Percentiles rank a stretch among this genome's conserved stretches.
These are phyloP conservation scores for Colletotrichum siamense DNA, from an alignment of 2,329 filamentous ascomycete species.

Conservation along the genomic window DNA sequence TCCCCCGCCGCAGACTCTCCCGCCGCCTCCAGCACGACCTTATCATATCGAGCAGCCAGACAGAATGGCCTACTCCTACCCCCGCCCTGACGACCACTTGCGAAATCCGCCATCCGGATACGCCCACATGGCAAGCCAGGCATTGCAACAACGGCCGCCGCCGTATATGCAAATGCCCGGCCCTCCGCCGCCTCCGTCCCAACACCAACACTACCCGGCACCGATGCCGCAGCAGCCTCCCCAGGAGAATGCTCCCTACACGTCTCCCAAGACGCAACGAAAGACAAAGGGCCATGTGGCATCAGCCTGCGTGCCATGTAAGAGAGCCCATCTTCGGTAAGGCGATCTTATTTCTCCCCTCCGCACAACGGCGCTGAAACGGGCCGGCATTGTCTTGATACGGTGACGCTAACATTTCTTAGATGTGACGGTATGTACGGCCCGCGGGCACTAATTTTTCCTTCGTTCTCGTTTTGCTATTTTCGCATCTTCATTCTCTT, in stretches of 20 bases:
- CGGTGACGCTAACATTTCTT: conserved; percentile 15
- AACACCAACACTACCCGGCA: conserved; percentile 34
- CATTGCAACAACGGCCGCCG: conserved; percentile 21
- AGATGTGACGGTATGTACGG: conserved; percentile 69
- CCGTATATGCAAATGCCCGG: conserved; percentile 29
- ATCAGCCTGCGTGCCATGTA: conserved; percentile 85
- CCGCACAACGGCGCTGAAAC: neutral
- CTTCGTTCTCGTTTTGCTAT: conserved; percentile 1
- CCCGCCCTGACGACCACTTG: conserved; percentile 41
- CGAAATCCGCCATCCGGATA: conserved; percentile 32
- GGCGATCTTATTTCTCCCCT: conserved; percentile 23
- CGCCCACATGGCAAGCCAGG: conserved; percentile 17
- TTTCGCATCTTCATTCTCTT: conserved; percentile 2
- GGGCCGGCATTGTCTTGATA: neutral
- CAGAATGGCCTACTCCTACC: conserved; percentile 44
- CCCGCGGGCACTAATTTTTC: neutral
- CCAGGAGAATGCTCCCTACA: conserved; percentile 52
- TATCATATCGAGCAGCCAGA: conserved; percentile 45
- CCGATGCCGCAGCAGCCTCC: conserved; percentile 30
- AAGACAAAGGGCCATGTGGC: conserved; percentile 83
- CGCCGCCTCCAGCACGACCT: conserved; percentile 37
- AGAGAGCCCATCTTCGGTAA: conserved; percentile 79
- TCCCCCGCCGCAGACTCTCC: conserved; percentile 25
- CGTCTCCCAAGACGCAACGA: conserved; percentile 66
- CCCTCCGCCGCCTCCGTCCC: conserved; percentile 32